These are phyloP conservation scores for Aphanomyces invadans DNA, from an alignment of 352 stramenopile genomes.

Conservation along the genomic window DNA sequence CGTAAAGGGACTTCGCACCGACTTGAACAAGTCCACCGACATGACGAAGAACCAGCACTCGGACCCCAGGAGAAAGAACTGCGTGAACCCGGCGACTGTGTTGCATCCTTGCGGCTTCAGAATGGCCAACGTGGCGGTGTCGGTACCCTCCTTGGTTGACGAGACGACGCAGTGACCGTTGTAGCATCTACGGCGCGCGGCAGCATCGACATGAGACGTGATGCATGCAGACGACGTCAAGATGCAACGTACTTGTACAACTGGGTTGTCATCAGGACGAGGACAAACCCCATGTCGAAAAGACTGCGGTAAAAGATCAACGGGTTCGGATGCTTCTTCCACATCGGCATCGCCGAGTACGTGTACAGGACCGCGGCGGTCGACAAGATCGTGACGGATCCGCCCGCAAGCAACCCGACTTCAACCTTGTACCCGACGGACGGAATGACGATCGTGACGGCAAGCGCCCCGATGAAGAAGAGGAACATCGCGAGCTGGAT, in stretches of 20 bases:
- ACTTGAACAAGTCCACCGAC: conserved; percentile 81
- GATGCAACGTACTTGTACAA: conserved; percentile 64
- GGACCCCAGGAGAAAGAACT: conserved; percentile 83
- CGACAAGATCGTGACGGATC: conserved; percentile 69
- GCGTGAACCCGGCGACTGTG: conserved; percentile 59
- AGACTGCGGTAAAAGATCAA: conserved; percentile 82
- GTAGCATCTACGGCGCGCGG: conserved; percentile 2
- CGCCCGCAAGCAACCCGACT: conserved; percentile 63
- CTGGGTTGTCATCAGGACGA: conserved; percentile 67
- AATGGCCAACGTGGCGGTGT: conserved; percentile 9
- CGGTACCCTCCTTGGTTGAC: background rate
- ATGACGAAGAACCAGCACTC: conserved; percentile 88
- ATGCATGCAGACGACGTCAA: conserved; percentile 23
- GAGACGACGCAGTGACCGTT: background rate
- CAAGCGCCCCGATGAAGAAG: conserved; percentile 49
- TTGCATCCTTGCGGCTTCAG: conserved; percentile 33
- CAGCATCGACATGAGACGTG: too few relatives aligned
- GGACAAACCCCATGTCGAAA: conserved; percentile 73
- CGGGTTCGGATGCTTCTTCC: conserved; percentile 81
- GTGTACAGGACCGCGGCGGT: conserved; percentile 68
- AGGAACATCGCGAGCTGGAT: conserved; percentile 76
- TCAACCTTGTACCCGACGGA: conserved; percentile 47
- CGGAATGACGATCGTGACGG: conserved; percentile 48
- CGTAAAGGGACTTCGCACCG: conserved; percentile 79
- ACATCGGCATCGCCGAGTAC: conserved; percentile 64